Percentiles rank a stretch among this genome's conserved stretches.
phyloP scores from a whole-genome alignment of 2,329 filamentous ascomycete species.

The Juglanconis juglandina region DNA sequence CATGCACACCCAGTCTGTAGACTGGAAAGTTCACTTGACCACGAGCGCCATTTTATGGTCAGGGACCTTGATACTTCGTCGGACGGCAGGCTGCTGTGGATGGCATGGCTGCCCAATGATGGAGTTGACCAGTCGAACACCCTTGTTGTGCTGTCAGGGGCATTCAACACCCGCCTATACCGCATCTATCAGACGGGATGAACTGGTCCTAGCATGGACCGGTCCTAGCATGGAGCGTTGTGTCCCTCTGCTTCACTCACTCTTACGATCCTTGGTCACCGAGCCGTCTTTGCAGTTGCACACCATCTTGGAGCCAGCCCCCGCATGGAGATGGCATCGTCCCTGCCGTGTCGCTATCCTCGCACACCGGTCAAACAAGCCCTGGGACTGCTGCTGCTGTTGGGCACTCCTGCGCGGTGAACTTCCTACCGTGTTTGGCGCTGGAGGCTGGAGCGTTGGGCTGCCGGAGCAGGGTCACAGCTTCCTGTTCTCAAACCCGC shows the following conservation, averaged over 20 bases:
- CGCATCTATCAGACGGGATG: slow-evolving; percentile 6
- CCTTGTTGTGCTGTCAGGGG: slow-evolving; percentile 9
- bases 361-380: slow-evolving; percentile 6
- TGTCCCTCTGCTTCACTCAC: slow-evolving; percentile 8
- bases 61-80: slow-evolving; percentile 5
- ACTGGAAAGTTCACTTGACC: neutral
- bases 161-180: slow-evolving; percentile 4
- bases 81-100: slow-evolving; percentile 15
- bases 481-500: slow-evolving; percentile 25
- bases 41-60: slow-evolving; percentile 7
- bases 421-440: slow-evolving; percentile 26
- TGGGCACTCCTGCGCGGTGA: neutral
- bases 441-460: neutral
- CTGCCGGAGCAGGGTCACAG: neutral
- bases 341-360: slow-evolving; percentile 5
- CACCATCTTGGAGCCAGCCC: slow-evolving; percentile 10
- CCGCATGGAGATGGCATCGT: slow-evolving; percentile 8
- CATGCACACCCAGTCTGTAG: neutral
- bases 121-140: neutral
- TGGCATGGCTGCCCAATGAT: slow-evolving; percentile 13
- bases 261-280: slow-evolving; percentile 4
- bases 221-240: neutral
- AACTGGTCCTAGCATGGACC: neutral
- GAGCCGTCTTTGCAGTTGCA: slow-evolving; percentile 14
- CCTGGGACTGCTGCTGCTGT: neutral